Conservation (phyloP, 306 rosid genomes). For the Fragaria vesca region DNA sequence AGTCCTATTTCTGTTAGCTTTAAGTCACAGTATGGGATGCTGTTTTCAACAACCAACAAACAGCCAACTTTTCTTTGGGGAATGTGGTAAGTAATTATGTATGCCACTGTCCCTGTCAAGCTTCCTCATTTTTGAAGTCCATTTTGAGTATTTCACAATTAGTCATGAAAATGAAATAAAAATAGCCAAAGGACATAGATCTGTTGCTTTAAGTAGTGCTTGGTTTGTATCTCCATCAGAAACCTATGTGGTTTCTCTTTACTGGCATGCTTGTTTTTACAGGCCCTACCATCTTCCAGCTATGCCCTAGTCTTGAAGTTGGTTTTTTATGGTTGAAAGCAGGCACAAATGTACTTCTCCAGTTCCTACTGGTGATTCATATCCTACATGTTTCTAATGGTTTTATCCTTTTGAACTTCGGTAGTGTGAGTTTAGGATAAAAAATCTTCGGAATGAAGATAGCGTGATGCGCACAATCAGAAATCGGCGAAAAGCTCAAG, state of each 20-base stretch:
- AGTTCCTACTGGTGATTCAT: not conserved
- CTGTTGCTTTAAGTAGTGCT: not conserved
- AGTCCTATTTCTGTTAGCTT: not conserved
- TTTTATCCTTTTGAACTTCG: conserved; percentile 19
- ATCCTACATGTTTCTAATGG: not conserved
- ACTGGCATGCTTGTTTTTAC: not conserved
- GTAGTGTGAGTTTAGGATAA: conserved; percentile 80
- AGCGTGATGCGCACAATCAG: conserved; percentile 59
- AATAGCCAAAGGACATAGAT: not conserved
- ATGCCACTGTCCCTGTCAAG: not conserved
- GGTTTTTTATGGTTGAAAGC: not conserved
- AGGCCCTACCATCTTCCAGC: not conserved
- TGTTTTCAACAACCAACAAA: not conserved
- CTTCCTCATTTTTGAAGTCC: not conserved
- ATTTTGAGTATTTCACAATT: not conserved
- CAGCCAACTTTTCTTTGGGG: not conserved
- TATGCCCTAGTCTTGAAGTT: not conserved
- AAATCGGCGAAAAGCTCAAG: conserved; percentile 74
- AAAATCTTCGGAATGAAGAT: conserved; percentile 85
- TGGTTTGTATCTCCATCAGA: not conserved
- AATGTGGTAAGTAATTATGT: not conserved
- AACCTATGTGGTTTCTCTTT: not conserved
- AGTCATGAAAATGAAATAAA: not conserved
- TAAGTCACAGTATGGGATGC: not conserved
- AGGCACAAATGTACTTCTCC: not conserved